Percentiles rank a stretch among this genome's conserved stretches.
phyloP scores from a whole-genome alignment of 2,329 filamentous ascomycete species.

The Trichothecium sympodiale region DNA sequence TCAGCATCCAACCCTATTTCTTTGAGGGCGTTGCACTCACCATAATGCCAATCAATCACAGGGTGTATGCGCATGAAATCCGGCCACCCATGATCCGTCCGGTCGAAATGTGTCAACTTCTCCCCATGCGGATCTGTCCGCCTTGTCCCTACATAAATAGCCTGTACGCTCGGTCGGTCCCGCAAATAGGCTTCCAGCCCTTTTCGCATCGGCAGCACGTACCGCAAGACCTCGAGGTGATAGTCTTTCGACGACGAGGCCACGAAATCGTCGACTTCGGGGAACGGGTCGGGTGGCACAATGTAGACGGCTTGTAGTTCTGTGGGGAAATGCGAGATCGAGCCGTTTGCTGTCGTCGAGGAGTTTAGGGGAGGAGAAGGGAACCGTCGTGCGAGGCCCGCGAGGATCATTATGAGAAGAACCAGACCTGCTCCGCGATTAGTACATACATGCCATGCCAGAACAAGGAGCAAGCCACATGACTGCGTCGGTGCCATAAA shows the following conservation, averaged over 20 bases:
- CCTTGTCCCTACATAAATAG: constrained; percentile 50
- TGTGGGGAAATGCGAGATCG: constrained; percentile 19
- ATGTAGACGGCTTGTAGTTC: constrained; percentile 79
- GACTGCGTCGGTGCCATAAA: too few relatives aligned
- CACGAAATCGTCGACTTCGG: constrained; percentile 80
- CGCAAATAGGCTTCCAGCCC: constrained; percentile 69
- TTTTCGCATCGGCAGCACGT: constrained; percentile 67
- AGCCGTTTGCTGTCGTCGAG: constrained; percentile 6
- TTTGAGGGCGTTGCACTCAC: neutral
- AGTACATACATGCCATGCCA: neutral
- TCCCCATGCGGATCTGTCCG: constrained; percentile 87
- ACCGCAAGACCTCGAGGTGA: constrained; percentile 64
- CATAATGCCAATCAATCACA: constrained; percentile 87
- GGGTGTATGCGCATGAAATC: constrained; percentile 87
- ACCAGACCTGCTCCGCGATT: constrained; percentile 45
- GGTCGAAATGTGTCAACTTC: constrained; percentile 68
- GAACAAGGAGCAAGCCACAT: neutral
- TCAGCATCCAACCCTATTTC: neutral
- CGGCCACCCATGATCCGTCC: constrained; percentile 84
- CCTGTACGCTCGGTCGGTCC: constrained; percentile 55
- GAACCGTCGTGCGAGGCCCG: constrained; percentile 36
- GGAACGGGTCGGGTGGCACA: constrained; percentile 71
- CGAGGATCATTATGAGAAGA: constrained; percentile 76
- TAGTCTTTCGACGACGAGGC: constrained; percentile 53
- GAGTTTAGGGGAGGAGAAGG: constrained; percentile 14